A percentile compares a stretch with the other conserved stretches of the same genome.
Evolutionary conservation across 2,329 filamentous ascomycete species (phyloP).

Genomic region (Diplodia seriata): DNA sequence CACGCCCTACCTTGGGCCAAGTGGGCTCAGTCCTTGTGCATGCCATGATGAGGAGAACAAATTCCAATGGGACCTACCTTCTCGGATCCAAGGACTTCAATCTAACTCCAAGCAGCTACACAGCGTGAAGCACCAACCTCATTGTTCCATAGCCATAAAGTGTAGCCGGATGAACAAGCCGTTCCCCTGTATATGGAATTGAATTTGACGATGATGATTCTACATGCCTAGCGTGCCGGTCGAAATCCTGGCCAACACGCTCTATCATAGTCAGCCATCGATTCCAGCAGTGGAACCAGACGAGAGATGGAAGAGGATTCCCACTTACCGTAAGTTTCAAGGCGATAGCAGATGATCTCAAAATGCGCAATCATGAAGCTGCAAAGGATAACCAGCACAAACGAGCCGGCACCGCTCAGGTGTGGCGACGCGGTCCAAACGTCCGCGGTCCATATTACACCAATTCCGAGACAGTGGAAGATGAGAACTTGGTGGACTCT

Average conservation of each 20-base stretch:
- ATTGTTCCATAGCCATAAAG: neutral
- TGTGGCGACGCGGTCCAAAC: neutral
- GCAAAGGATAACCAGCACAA: neutral
- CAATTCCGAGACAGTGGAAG: neutral
- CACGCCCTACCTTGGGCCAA: no score
- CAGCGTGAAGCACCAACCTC: neutral
- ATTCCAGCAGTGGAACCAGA: neutral
- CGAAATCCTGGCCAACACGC: neutral
- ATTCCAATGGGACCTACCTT: no score
- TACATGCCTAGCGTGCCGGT: neutral
- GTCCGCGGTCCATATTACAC: neutral
- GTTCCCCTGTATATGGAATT: neutral
- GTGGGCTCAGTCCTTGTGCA: no score
- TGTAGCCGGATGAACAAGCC: neutral
- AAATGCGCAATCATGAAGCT: conserved; percentile 1
- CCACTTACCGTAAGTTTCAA: neutral
- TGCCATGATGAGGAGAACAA: no score
- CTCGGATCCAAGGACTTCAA: neutral
- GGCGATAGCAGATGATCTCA: neutral
- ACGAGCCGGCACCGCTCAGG: neutral
- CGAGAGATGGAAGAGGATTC: neutral
- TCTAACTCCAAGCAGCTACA: neutral
- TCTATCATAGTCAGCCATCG: neutral
- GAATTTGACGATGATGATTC: neutral
- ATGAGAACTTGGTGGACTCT: neutral